phyloP scores from a whole-genome alignment of 2,329 filamentous ascomycete species.

The Calonectria leucothoes region DNA sequence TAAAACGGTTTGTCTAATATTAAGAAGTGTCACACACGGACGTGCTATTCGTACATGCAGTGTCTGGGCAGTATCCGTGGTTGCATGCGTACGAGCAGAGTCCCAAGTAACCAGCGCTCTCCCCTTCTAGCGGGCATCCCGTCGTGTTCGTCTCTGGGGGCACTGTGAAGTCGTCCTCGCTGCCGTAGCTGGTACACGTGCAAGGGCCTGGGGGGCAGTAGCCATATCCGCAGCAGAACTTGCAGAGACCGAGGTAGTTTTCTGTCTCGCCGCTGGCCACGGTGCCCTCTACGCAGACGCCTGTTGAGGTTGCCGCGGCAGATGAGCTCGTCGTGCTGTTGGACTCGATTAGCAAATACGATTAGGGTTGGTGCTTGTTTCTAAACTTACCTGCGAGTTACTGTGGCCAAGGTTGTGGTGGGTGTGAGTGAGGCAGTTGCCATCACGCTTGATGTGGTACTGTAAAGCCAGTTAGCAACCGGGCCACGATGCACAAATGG shows the following conservation, averaged over 20 bases:
- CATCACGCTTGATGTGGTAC: neutral
- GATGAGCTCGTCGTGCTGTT: neutral
- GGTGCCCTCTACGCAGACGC: constrained; percentile 15
- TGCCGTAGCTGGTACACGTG: neutral
- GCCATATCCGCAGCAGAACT: constrained; percentile 24
- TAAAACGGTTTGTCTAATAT: neutral
- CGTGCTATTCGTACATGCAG: constrained; percentile 5
- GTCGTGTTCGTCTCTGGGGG: neutral
- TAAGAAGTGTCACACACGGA: constrained; percentile 5
- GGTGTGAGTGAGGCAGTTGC: neutral
- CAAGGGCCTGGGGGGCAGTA: constrained; percentile 29
- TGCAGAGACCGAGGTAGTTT: constrained; percentile 26
- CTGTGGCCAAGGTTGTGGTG: neutral
- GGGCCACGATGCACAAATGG: neutral
- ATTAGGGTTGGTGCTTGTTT: neutral
- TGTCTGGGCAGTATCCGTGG: constrained; percentile 18
- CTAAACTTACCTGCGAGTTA: neutral
- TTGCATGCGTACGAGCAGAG: constrained; percentile 27
- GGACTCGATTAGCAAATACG: neutral
- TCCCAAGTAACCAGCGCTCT: constrained; percentile 6
- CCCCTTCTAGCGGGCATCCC: constrained; percentile 11
- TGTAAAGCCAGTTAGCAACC: neutral
- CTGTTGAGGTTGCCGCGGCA: constrained; percentile 9
- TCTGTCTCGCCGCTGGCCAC: constrained; percentile 20
- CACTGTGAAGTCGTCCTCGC: neutral